A percentile compares a stretch with the other conserved stretches of the same genome.
Evolutionary conservation across 495 filamentous ascomycete genomes (phyloP).

Genomic region (Tirmania nivea): DNA sequence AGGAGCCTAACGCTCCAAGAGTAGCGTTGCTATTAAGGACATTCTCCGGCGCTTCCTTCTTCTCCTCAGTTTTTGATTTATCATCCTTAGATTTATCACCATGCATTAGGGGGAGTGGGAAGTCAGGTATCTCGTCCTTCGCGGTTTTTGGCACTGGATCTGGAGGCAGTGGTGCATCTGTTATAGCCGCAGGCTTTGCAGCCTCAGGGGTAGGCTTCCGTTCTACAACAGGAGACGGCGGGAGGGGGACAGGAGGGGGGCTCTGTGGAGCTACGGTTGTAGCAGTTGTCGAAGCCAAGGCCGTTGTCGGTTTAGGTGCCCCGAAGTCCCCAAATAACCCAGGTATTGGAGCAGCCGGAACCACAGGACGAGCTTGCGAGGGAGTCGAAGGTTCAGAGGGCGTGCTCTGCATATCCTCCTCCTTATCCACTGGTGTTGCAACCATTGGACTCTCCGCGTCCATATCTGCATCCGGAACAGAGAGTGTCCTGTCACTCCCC

Average conservation of each 20-base stretch:
- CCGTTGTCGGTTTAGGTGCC: too few relatives aligned
- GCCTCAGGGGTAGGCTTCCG: too few relatives aligned
- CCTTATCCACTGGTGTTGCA: slow-evolving; percentile 8
- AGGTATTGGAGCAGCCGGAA: slow-evolving; percentile 8
- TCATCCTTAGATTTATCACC: background rate
- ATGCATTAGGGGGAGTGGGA: background rate
- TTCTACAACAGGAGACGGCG: background rate
- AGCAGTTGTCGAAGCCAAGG: too few relatives aligned
- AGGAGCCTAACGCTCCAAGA: background rate
- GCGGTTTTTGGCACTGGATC: background rate
- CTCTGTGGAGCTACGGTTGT: background rate
- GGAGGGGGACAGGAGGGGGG: background rate
- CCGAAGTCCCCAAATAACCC: background rate
- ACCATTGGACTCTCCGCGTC: slow-evolving; percentile 20
- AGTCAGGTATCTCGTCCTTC: background rate
- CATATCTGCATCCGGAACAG: slow-evolving; percentile 33
- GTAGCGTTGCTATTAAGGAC: background rate
- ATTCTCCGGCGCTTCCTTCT: background rate
- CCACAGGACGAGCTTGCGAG: slow-evolving; percentile 15
- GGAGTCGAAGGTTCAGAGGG: slow-evolving; percentile 16
- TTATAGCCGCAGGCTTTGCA: too few relatives aligned
- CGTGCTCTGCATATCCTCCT: slow-evolving; percentile 16
- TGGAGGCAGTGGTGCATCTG: background rate
- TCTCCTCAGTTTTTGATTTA: background rate
- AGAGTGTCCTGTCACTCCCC: slow-evolving; percentile 26